Evolutionary conservation across 164 flowering plant genomes (phyloP), one percentile per base, ranked within the genome.

Genomic region (Nymphaea colorata): DNA sequence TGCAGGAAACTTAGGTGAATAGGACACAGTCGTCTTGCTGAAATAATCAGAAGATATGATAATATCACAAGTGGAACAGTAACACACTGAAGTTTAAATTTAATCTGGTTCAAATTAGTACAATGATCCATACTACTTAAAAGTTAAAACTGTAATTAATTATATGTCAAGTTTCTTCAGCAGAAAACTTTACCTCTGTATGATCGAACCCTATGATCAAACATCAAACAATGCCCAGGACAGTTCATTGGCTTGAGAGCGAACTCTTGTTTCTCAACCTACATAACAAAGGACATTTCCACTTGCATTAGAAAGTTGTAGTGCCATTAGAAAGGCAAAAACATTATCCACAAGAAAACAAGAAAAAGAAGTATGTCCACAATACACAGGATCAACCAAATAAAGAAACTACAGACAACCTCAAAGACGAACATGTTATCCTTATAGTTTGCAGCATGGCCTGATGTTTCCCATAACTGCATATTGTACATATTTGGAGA

Each of bases 221-320:
- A 92, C 87, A 92, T 86, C 79, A 91, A 79, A 72, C 99, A 95
- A 73, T 95, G 99, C 6, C 98, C 97, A 17, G 99, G 98, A 70
- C 99, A 95, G 82, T 95, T 95, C 99, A 95, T 95, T 76, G 99
- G 99, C 80, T 95, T 95, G 70, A 95, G 86, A 65, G 96, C 99
- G 76, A 90, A 95, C 69, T 91, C 96, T 75, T 95, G 99, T 66
- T 95, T 92, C 67, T 95, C 99, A 73, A 95, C 75, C 99, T 94
- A 83, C 68, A 79, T 7, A 43, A 72, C 66, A 6, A 42, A 7
- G 7, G 42, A 51, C 8, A 51, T 8, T 8, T 51, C 12, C 14
- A 51, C 14, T 51, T 51, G 8, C 57, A 8, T 8, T 51, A 17
- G 64, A 61, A 61, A 17, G 7, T 17, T 2, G 64, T 10, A 41